These are phyloP conservation scores for Dactylellina haptotyla DNA, from an alignment of 2,329 filamentous ascomycete species.

Conservation along the genomic window DNA sequence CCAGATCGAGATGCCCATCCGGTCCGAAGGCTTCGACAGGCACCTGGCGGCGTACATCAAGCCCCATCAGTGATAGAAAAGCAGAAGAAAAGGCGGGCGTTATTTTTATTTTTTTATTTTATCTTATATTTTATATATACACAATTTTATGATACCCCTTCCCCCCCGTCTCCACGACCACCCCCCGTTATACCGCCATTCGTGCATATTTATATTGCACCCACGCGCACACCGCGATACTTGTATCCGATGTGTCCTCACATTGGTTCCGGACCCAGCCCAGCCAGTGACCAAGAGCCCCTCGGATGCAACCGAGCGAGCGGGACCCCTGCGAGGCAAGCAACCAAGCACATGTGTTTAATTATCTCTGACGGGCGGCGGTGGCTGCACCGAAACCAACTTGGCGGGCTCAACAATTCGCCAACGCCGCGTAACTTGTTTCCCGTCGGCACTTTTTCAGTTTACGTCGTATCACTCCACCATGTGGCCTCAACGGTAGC, in stretches of 20 bases:
- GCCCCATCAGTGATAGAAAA: slow-evolving; percentile 63
- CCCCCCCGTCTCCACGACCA: neutral
- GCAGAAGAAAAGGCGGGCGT: slow-evolving; percentile 57
- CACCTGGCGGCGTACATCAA: slow-evolving; percentile 83
- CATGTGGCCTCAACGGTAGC: slow-evolving; percentile 46
- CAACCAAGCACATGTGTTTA: slow-evolving; percentile 15
- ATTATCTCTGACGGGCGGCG: neutral
- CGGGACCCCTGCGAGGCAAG: neutral
- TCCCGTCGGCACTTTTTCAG: slow-evolving; percentile 40
- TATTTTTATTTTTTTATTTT: slow-evolving; percentile 43
- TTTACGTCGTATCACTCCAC: slow-evolving; percentile 37
- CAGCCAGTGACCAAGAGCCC: neutral
- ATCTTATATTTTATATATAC: slow-evolving; percentile 43
- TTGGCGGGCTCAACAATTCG: slow-evolving; percentile 46
- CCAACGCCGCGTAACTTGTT: slow-evolving; percentile 18
- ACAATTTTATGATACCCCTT: slow-evolving; percentile 20
- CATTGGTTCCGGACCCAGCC: neutral
- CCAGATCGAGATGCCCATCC: slow-evolving; percentile 94
- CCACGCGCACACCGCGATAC: slow-evolving; percentile 8
- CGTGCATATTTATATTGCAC: no score
- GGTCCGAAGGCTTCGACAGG: slow-evolving; percentile 94
- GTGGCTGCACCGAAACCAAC: slow-evolving; percentile 14
- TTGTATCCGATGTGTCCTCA: neutral
- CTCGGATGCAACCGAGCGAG: slow-evolving; percentile 25
- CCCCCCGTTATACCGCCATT: slow-evolving; percentile 34